Conservation (phyloP, 2,329 filamentous ascomycete genomes). For the Fusarium bactridioides region DNA sequence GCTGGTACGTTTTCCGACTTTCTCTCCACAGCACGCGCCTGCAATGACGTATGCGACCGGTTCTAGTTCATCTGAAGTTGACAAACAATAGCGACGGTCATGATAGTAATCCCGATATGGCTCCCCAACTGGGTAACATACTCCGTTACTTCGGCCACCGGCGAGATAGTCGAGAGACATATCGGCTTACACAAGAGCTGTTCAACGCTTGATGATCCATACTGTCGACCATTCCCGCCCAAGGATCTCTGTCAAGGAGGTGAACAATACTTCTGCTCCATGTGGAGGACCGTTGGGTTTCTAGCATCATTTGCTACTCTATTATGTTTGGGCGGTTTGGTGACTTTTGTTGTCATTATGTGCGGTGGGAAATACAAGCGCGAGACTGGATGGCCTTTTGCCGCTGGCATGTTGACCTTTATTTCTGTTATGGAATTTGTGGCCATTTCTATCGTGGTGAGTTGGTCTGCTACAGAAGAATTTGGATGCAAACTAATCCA, state of each 20-base stretch:
- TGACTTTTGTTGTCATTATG: slow-evolving; percentile 80
- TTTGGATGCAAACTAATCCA: slow-evolving; percentile 2
- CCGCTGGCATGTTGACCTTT: slow-evolving; percentile 70
- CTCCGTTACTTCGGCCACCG: slow-evolving; percentile 58
- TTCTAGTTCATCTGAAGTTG: slow-evolving; percentile 36
- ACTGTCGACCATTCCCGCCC: slow-evolving; percentile 58
- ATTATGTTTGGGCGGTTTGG: slow-evolving; percentile 81
- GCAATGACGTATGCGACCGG: slow-evolving; percentile 37
- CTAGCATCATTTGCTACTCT: slow-evolving; percentile 85
- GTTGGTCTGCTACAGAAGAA: slow-evolving; percentile 45
- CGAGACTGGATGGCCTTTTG: slow-evolving; percentile 82
- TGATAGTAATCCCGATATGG: slow-evolving; percentile 74
- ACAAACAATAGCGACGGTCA: slow-evolving; percentile 66
- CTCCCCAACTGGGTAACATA: slow-evolving; percentile 77
- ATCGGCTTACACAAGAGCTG: slow-evolving; percentile 86
- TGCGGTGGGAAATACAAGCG: slow-evolving; percentile 80
- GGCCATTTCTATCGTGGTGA: slow-evolving; percentile 84
- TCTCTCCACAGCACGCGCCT: slow-evolving; percentile 9
- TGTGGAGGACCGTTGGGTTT: slow-evolving; percentile 91
- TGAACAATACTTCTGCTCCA: slow-evolving; percentile 82
- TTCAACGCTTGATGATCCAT: slow-evolving; percentile 69
- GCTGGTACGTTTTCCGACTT: slow-evolving; percentile 49
- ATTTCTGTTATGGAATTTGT: slow-evolving; percentile 75
- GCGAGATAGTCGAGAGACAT: slow-evolving; percentile 61
- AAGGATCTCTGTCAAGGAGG: slow-evolving; percentile 48